Evolutionary conservation across 805 yeast species (phyloP), one percentile per base, ranked within the genome.

Genomic region (Zygoascus bituminiphila): DNA sequence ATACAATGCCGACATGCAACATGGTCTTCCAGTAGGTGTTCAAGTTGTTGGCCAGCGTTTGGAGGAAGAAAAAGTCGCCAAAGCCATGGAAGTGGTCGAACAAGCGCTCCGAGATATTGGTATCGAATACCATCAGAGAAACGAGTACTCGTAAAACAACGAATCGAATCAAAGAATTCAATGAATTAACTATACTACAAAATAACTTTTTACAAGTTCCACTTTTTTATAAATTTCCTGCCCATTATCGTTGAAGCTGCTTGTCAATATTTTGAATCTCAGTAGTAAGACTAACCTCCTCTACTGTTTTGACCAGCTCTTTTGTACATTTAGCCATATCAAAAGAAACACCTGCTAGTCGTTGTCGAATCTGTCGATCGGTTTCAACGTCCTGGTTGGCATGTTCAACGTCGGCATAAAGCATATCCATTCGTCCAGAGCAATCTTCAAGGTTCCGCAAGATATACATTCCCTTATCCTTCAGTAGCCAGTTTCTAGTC

Each of bases 311-410:
- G 19, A 91, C 98, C 61, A 91, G 75, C 65, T 91, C 98, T 65
- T 89, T 91, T 4, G 97, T 91, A 64, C 95, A 84, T 66, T 91
- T 88, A 21, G 97, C 97, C 68, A 91, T 86, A 64, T 91, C 98
- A 69, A 88, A 91, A 24, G 96, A 91, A 56, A 89, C 84, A 2
- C 97, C 97, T 0, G 98, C 98, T 55, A 91, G 77, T 60, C 97
- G 78, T 66, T 91, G 97, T 66, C 87, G 87, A 70, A 88, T 83
- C 57, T 84, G 84, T 64, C 85, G 84, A 62, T 88, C 95, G 1
- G 96, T 96, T 61, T 76, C 81, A 17, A 69, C 66, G 23, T 62
- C 63, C 22, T 55, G 65, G 38, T 69, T 70, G n/a, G 59, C 51
- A 24, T 56, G 45, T 23, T 52, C 55, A n/a, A 59, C 50, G 44